These are phyloP conservation scores for Penicillium sp. DNA, from an alignment of 2,329 filamentous ascomycete species.

Conservation along the genomic window DNA sequence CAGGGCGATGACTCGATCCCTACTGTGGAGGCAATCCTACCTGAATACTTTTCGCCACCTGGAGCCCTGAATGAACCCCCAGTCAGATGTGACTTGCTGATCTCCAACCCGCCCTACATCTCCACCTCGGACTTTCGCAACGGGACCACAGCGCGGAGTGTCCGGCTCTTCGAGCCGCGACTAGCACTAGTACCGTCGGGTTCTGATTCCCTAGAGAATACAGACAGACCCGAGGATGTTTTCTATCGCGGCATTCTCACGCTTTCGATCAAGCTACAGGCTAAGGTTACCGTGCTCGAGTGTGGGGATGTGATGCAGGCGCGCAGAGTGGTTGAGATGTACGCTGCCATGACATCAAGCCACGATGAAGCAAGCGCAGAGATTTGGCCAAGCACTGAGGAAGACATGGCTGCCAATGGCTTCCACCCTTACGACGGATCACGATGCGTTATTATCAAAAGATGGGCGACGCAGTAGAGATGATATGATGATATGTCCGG, in stretches of 20 bases:
- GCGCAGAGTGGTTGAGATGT: conserved; percentile 26
- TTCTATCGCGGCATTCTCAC: conserved; percentile 36
- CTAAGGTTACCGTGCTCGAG: conserved; percentile 33
- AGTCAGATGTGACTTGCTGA: conserved; percentile 58
- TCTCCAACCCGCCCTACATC: conserved; percentile 90
- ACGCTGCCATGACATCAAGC: conserved; percentile 5
- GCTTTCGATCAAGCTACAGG: conserved; percentile 20
- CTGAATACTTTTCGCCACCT: not conserved
- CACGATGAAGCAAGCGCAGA: conserved; percentile 4
- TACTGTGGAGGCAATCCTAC: conserved; percentile 15
- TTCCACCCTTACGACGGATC: conserved; percentile 21
- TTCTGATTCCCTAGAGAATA: not conserved
- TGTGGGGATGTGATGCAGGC: conserved; percentile 36
- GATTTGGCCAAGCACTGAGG: conserved; percentile 17
- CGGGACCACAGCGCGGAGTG: conserved; percentile 63
- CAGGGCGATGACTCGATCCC: not conserved
- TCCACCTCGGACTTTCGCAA: conserved; percentile 57
- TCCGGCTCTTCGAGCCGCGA: conserved; percentile 74
- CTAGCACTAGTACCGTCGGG: conserved; percentile 66
- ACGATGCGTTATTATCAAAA: conserved; percentile 20
- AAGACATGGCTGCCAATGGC: conserved; percentile 15
- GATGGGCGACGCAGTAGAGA: not conserved
- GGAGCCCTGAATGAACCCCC: not conserved
- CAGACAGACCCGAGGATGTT: conserved; percentile 26
- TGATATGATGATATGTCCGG: not conserved